Conservation (phyloP, 192 early-diverging fungal species). For the Linnemannia hyalina region DNA sequence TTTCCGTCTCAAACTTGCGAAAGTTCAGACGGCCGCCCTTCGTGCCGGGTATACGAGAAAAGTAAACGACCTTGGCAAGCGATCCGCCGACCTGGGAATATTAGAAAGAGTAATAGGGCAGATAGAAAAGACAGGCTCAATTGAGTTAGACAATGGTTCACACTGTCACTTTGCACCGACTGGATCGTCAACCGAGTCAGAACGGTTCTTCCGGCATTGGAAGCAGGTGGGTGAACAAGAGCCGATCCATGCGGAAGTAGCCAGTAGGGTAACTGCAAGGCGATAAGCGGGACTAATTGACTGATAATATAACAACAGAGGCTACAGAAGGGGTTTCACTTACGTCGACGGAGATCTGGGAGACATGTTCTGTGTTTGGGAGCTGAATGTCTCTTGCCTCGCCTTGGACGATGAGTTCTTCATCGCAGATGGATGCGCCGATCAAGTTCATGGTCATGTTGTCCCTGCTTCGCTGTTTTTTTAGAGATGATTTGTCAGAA, state of each 20-base stretch:
- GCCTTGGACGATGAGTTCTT: constrained; percentile 56
- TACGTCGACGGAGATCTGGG: constrained; percentile 94
- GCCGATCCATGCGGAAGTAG: constrained; percentile 59
- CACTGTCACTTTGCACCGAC: not conserved
- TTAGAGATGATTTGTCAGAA: not conserved
- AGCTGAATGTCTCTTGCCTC: constrained; percentile 86
- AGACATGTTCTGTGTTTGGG: constrained; percentile 85
- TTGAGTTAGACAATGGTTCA: constrained; percentile 37
- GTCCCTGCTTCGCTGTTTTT: not conserved
- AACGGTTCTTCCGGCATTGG: not conserved
- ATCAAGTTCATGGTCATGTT: constrained; percentile 64
- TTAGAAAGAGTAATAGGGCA: not conserved
- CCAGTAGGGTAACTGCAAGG: not conserved
- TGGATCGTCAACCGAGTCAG: not conserved
- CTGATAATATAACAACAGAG: not conserved
- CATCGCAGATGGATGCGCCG: constrained; percentile 69
- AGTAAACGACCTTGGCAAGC: constrained; percentile 82
- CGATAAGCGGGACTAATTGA: not conserved
- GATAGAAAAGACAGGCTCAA: constrained; percentile 14
- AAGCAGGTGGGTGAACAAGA: not conserved
- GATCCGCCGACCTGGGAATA: constrained; percentile 75
- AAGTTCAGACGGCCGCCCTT: constrained; percentile 93
- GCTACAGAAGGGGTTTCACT: constrained; percentile 9
- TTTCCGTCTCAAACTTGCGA: constrained; percentile 93
- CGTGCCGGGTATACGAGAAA: constrained; percentile 61